Conservation (phyloP, 1,139 yeast species). For the Eremothecium coryli region DNA sequence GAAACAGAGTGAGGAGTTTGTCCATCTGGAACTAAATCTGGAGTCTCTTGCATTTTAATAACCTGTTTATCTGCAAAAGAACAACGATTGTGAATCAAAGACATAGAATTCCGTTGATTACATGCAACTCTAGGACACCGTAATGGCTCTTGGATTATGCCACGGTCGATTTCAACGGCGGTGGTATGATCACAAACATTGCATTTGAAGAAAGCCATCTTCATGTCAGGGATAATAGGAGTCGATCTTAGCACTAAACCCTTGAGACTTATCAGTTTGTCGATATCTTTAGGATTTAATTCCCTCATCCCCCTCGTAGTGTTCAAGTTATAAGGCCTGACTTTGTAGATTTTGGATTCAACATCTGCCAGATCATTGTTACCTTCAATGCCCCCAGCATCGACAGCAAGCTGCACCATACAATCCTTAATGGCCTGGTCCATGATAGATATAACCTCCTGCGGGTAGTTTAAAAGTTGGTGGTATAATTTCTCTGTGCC, state of each 20-base stretch:
- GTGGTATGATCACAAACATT: slow-evolving; percentile 90
- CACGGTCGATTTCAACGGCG: slow-evolving; percentile 88
- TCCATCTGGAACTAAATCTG: slow-evolving; percentile 97
- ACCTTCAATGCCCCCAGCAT: slow-evolving; percentile 29
- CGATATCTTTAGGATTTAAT: slow-evolving; percentile 89
- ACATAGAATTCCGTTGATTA: slow-evolving; percentile 81
- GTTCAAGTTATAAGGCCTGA: slow-evolving; percentile 75
- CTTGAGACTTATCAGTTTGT: slow-evolving; percentile 81
- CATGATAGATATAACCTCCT: slow-evolving; percentile 95
- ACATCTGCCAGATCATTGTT: slow-evolving; percentile 44
- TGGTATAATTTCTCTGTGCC: slow-evolving; percentile 71
- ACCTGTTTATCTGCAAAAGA: slow-evolving; percentile 93
- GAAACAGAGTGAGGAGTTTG: slow-evolving; percentile 97
- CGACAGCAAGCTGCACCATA: slow-evolving; percentile 68
- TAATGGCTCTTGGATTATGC: slow-evolving; percentile 87
- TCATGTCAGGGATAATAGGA: slow-evolving; percentile 95
- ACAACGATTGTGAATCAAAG: slow-evolving; percentile 81
- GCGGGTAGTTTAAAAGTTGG: slow-evolving; percentile 87
- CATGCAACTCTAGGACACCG: slow-evolving; percentile 86
- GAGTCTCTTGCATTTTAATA: slow-evolving; percentile 89
- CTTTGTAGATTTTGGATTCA: slow-evolving; percentile 74
- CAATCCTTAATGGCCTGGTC: slow-evolving; percentile 92
- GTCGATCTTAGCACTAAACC: slow-evolving; percentile 87
- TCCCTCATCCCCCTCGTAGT: slow-evolving; percentile 82
- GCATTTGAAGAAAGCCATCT: slow-evolving; percentile 92